These are phyloP conservation scores for Strigomonas oncopelti DNA, from an alignment of 208 protist species.

Conservation along the genomic window DNA sequence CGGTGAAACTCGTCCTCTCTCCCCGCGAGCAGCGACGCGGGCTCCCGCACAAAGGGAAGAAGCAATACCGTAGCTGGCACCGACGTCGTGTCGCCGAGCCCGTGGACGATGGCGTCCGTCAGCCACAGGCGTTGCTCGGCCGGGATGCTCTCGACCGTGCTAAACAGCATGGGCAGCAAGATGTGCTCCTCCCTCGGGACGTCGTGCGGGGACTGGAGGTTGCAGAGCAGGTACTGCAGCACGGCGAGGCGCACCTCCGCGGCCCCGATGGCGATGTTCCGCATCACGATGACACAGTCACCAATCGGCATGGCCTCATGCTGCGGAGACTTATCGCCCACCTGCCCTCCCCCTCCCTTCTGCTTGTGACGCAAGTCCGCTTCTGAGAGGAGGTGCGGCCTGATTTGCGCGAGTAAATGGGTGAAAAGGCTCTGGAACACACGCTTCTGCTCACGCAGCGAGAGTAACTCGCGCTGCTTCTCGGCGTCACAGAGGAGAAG, in stretches of 20 bases:
- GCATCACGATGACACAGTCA: conserved; percentile 29
- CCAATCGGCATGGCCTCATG: neutral
- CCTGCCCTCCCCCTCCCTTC: neutral
- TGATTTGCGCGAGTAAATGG: neutral
- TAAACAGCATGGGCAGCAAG: conserved; percentile 17
- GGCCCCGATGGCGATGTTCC: conserved; percentile 28
- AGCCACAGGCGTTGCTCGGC: conserved; percentile 5
- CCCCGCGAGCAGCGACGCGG: neutral
- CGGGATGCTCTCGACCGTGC: conserved; percentile 11
- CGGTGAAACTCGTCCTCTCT: neutral
- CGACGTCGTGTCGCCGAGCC: neutral
- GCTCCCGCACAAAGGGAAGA: neutral
- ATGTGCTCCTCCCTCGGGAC: conserved; percentile 9
- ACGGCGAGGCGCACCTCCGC: conserved; percentile 19
- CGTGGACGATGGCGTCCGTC: neutral
- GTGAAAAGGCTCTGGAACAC: neutral
- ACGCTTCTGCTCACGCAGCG: neutral
- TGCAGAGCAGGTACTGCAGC: conserved; percentile 31
- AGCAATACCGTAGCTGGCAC: neutral
- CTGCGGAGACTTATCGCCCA: too few species aligned
- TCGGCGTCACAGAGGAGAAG: neutral
- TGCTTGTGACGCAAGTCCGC: neutral
- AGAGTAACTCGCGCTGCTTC: neutral
- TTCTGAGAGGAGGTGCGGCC: neutral
- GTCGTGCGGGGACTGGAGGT: conserved; percentile 13